Conservation (phyloP, 2,329 filamentous ascomycete genomes). For the Lomentospora prolificans region DNA sequence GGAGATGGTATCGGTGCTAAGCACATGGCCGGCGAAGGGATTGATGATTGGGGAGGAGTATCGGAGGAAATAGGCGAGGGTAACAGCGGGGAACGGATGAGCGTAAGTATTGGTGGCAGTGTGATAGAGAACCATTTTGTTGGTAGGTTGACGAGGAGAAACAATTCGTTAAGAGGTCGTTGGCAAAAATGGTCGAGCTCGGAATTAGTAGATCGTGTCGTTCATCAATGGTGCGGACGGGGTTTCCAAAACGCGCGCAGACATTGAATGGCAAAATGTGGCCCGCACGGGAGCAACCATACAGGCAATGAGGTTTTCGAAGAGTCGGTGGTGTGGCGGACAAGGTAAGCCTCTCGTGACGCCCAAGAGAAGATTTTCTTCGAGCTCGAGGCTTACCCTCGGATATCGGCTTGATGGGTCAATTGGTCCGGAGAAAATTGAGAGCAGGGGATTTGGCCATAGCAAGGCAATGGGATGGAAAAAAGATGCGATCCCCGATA, state of each 20-base stretch:
- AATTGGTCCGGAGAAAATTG: background rate
- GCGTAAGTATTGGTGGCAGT: constrained; percentile 63
- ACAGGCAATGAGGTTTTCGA: background rate
- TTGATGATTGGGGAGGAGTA: constrained; percentile 65
- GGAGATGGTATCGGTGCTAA: constrained; percentile 74
- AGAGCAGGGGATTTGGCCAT: background rate
- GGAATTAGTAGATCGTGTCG: background rate
- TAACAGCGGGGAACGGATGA: constrained; percentile 76
- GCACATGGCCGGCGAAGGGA: constrained; percentile 71
- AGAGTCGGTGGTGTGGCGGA: background rate
- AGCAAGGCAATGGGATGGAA: background rate
- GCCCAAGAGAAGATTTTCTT: background rate
- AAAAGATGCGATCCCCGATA: background rate
- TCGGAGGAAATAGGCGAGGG: constrained; percentile 80
- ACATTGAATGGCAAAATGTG: constrained; percentile 5
- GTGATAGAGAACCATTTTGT: constrained; percentile 52
- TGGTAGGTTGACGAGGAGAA: background rate
- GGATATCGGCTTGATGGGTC: background rate
- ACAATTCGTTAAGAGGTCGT: background rate
- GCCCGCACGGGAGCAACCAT: background rate
- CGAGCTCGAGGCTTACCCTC: constrained; percentile 1
- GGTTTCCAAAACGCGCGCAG: background rate
- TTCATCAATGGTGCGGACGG: background rate
- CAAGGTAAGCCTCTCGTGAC: background rate
- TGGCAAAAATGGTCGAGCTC: background rate